phyloP scores from a whole-genome alignment of 805 yeast genomes.

The Lipomyces yamadae region DNA sequence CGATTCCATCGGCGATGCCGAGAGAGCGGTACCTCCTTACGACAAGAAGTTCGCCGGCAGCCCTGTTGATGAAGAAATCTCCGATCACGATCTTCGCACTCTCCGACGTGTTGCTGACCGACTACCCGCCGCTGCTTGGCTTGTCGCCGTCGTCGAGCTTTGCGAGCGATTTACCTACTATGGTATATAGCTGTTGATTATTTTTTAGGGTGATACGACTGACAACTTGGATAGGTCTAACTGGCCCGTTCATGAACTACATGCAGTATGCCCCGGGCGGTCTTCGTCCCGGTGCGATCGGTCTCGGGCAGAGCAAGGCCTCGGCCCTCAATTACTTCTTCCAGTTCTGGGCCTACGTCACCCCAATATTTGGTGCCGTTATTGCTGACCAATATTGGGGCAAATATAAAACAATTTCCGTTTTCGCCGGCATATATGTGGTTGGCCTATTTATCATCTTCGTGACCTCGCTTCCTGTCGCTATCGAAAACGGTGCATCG shows the following conservation, averaged over 20 bases:
- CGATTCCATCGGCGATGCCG: conserved; percentile 6
- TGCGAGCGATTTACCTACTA: conserved; percentile 83
- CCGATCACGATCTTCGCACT: conserved; percentile 58
- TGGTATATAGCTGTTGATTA: conserved; percentile 50
- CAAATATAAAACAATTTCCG: conserved; percentile 68
- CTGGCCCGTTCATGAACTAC: conserved; percentile 78
- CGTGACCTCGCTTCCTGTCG: conserved; percentile 69
- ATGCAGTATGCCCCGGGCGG: conserved; percentile 60
- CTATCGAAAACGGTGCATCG: conserved; percentile 56
- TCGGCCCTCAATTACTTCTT: conserved; percentile 74
- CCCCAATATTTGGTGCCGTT: conserved; percentile 79
- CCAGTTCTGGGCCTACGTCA: conserved; percentile 81
- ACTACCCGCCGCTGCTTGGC: conserved; percentile 62
- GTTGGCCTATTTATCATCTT: conserved; percentile 67
- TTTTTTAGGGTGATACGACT: background rate
- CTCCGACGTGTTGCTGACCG: conserved; percentile 58
- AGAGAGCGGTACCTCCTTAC: conserved; percentile 8
- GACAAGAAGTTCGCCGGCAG: conserved; percentile 7
- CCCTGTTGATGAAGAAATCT: conserved; percentile 47
- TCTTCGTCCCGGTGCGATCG: conserved; percentile 59
- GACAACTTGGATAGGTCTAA: conserved; percentile 43
- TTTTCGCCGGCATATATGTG: conserved; percentile 63
- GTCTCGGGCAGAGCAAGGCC: conserved; percentile 65
- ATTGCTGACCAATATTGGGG: conserved; percentile 77
- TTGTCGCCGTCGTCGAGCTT: conserved; percentile 72